Percentiles rank a stretch among this genome's conserved stretches.
Conservation (phyloP, 2,329 filamentous ascomycete species). For the Colletotrichum falcatum region DNA sequence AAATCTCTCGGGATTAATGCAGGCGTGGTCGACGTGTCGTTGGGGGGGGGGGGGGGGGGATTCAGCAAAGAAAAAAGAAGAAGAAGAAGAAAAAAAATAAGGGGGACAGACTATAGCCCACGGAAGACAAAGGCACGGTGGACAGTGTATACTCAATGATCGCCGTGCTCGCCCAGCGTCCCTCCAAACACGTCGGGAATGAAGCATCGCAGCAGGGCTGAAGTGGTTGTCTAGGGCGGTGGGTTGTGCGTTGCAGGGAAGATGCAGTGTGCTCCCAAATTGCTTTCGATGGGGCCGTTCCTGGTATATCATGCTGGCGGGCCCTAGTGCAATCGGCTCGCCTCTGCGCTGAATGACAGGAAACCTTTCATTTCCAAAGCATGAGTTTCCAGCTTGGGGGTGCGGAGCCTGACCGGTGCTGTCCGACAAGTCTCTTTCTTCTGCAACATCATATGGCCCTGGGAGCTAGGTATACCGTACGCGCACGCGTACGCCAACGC, state of each 20-base stretch:
- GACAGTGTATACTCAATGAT: neutral
- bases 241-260: slow-evolving; percentile 20
- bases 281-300: slow-evolving; percentile 13
- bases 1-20: slow-evolving; percentile 29
- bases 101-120: neutral
- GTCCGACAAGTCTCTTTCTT: neutral
- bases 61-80: too few species aligned
- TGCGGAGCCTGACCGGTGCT: slow-evolving; percentile 24
- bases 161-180: neutral
- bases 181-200: neutral
- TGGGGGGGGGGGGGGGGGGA: too few species aligned
- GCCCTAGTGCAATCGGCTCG: neutral
- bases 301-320: slow-evolving; percentile 34
- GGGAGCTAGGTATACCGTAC: neutral
- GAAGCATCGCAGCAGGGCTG: slow-evolving; percentile 31
- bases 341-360: slow-evolving; percentile 14
- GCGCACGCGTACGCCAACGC: too few species aligned
- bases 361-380: slow-evolving; percentile 38
- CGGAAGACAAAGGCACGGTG: neutral
- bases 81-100: neutral
- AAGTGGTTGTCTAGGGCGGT: slow-evolving; percentile 6
- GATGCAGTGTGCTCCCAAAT: slow-evolving; percentile 19
- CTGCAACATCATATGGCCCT: neutral
- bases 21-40: slow-evolving; percentile 3
- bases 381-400: slow-evolving; percentile 19